Conservation (phyloP, 192 early-diverging fungal species). For the Pilaira anomala region DNA sequence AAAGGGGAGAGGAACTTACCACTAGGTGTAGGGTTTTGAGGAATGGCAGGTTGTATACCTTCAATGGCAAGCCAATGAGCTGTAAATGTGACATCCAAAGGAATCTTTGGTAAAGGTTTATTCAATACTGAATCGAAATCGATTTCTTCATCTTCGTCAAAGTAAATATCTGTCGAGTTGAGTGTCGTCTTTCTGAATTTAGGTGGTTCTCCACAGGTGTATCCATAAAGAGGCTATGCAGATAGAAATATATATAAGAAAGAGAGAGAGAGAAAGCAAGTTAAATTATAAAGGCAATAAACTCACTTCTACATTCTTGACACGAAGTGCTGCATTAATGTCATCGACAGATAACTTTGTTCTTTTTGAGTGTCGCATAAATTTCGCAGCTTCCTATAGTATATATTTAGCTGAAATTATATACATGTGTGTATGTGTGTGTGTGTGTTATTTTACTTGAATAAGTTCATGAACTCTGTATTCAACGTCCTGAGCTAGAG, state of each 20-base stretch:
- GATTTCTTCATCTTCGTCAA: slow-evolving; percentile 90
- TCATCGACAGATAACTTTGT: slow-evolving; percentile 79
- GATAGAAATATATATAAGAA: neutral
- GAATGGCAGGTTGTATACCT: slow-evolving; percentile 96
- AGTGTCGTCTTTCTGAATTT: slow-evolving; percentile 71
- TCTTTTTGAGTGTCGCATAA: slow-evolving; percentile 93
- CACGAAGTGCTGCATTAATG: slow-evolving; percentile 85
- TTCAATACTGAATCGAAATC: slow-evolving; percentile 88
- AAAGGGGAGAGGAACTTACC: slow-evolving; percentile 40
- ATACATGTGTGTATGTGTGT: neutral
- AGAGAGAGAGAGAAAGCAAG: neutral
- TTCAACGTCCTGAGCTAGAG: slow-evolving; percentile 89
- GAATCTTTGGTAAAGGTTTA: slow-evolving; percentile 84
- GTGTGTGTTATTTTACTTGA: slow-evolving; percentile 41
- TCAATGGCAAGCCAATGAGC: slow-evolving; percentile 99
- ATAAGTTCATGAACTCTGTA: slow-evolving; percentile 93
- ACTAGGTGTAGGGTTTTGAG: slow-evolving; percentile 87
- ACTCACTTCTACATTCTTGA: slow-evolving; percentile 84
- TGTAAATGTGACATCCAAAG: slow-evolving; percentile 84
- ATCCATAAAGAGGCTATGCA: slow-evolving; percentile 86
- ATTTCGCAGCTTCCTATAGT: slow-evolving; percentile 84
- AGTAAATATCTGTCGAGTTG: slow-evolving; percentile 72
- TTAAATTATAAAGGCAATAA: too few species aligned
- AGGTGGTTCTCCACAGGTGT: slow-evolving; percentile 59
- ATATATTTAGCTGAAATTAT: neutral